phyloP scores from a whole-genome alignment of 495 filamentous ascomycete genomes.

The Hyaloscypha hepaticicola region DNA sequence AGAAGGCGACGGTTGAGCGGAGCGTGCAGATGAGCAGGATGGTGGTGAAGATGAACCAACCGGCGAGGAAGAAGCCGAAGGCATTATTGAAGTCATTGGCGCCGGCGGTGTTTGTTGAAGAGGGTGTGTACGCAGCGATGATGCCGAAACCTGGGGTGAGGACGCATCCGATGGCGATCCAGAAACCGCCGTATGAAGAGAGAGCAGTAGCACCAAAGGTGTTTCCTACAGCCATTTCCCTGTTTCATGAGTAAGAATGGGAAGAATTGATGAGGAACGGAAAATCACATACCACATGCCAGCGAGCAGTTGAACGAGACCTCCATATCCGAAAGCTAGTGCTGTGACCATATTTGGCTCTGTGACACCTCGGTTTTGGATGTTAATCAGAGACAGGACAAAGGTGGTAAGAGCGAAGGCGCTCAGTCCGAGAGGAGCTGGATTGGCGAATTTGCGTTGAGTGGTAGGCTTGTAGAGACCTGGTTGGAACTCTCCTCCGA shows the following conservation, averaged over 20 bases:
- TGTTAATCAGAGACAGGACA: slow-evolving; percentile 84
- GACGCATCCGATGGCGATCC: slow-evolving; percentile 87
- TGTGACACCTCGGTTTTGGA: slow-evolving; percentile 58
- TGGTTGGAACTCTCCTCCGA: slow-evolving; percentile 95
- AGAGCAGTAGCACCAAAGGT: slow-evolving; percentile 97
- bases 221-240: slow-evolving; percentile 98
- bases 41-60: slow-evolving; percentile 98
- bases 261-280: background rate
- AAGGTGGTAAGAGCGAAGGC: slow-evolving; percentile 98
- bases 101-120: slow-evolving; percentile 17
- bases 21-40: slow-evolving; percentile 86
- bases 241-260: slow-evolving; percentile 49
- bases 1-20: slow-evolving; percentile 94
- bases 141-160: slow-evolving; percentile 77
- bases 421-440: slow-evolving; percentile 78
- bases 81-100: slow-evolving; percentile 48
- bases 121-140: slow-evolving; percentile 42
- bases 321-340: slow-evolving; percentile 77
- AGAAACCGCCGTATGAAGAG: slow-evolving; percentile 97
- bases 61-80: slow-evolving; percentile 83
- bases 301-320: slow-evolving; percentile 86
- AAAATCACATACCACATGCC: slow-evolving; percentile 65
- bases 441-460: slow-evolving; percentile 81
- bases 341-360: slow-evolving; percentile 68
- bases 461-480: slow-evolving; percentile 76